Evolutionary conservation across 2,329 filamentous ascomycete species (phyloP), one percentile per base, ranked within the genome.

Genomic region (Pleoardoris graminearum): DNA sequence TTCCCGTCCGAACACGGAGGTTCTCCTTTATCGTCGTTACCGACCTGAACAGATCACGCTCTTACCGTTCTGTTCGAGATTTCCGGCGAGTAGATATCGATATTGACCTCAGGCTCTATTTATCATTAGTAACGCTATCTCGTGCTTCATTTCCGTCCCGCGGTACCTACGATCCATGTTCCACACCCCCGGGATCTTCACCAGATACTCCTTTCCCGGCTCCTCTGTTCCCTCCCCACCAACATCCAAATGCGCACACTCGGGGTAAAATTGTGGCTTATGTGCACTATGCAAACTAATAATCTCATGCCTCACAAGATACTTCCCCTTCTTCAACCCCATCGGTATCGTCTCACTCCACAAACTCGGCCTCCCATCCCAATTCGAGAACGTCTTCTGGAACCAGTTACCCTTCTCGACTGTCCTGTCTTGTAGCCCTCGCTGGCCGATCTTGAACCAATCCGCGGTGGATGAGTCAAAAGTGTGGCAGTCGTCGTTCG

Each of bases 391-490:
- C 11, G 42, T 43, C 44, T 60, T 55, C 50, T 68, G 65, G 53
- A 66, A 68, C 67, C 67, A 70, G 35, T 38, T 54, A 1, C 67
- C 67, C 14, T 41, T 39, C 21, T 59, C 48, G n/a, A 70, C 60
- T 0, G 53, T 60, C 1, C 66, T 66, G 4, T 53, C 37, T 7
- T 58, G 16, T 6, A 70, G 32, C 0, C 67, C 67, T 14, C 49
- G 52, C 43, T 70, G 50, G 0, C 58, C 66, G 23, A 70, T 68
- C 54, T 70, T 70, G 53, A 70, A 70, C 67, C 67, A 70, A 3
- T 48, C 35, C 4, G 54, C 58, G 2, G 36, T 53, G 0, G 48
- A 48, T 6, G 58, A 38, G 48, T 64, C 50, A 45, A 62, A 58
- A 1, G 54, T 59, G 4, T 6, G 7, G 50, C 67, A 69, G 50